Conservation (phyloP, 1,139 yeast genomes). For the Geotrichum macrosporum region DNA sequence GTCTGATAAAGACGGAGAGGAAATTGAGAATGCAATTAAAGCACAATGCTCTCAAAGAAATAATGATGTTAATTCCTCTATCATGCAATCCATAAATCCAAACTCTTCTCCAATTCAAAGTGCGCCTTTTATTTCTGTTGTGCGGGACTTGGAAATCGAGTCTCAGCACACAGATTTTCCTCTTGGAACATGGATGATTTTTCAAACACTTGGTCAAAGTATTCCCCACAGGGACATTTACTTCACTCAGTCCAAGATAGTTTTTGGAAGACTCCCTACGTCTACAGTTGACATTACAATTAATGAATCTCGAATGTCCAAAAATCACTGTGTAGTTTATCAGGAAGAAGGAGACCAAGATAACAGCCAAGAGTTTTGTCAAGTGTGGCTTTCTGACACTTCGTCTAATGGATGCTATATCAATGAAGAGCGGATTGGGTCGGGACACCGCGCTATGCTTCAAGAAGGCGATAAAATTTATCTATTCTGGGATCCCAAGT, state of each 20-base stretch:
- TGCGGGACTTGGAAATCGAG: slow-evolving; percentile 28
- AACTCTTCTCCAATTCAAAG: slow-evolving; percentile 12
- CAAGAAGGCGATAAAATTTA: slow-evolving; percentile 62
- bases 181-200: slow-evolving; percentile 48
- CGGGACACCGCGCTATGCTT: slow-evolving; percentile 57
- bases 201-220: slow-evolving; percentile 44
- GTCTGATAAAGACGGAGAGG: slow-evolving; percentile 19
- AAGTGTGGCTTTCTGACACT: slow-evolving; percentile 75
- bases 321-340: slow-evolving; percentile 69
- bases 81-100: slow-evolving; percentile 10
- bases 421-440: slow-evolving; percentile 56
- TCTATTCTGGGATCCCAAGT: slow-evolving; percentile 56
- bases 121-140: slow-evolving; percentile 20
- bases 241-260: slow-evolving; percentile 37
- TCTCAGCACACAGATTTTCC: slow-evolving; percentile 34
- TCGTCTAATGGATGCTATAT: slow-evolving; percentile 78
- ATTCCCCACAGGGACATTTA: slow-evolving; percentile 47
- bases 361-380: slow-evolving; percentile 51
- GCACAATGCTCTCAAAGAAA: slow-evolving; percentile 1
- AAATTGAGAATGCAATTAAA: slow-evolving; percentile 12
- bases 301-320: slow-evolving; percentile 72
- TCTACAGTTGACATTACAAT: slow-evolving; percentile 49
- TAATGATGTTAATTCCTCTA: slow-evolving; percentile 14
- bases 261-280: slow-evolving; percentile 35
- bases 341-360: slow-evolving; percentile 42